Evolutionary conservation across 257 asterid genomes (phyloP), one percentile per base, ranked within the genome.

Genomic region (Nyctanthes arbortristis): DNA sequence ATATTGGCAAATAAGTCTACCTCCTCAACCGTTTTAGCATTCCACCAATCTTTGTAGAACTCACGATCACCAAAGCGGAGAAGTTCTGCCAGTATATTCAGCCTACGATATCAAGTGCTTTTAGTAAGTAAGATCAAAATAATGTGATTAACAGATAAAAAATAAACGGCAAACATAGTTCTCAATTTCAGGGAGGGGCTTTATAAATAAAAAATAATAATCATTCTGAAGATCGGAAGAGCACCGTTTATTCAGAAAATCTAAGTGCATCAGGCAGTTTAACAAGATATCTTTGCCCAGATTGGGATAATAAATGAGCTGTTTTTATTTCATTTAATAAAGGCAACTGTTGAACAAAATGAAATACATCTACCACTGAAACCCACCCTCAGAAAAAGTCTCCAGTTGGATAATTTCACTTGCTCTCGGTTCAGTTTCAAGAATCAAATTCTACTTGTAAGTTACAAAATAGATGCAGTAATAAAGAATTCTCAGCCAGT

Each of bases 31-130:
- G 98, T 91, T 80, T 81, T 89, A 59, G 96, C 99, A 75, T 94
- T 94, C 99, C 98, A 94, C 99, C 98, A 94, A 81, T 91, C 99
- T 83, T 91, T 94, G 81, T 94, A 94, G 78, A 94, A 94, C 82
- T 94, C 98, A 69, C 97, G 97, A 72, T 94, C 99, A 55, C 99
- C 98, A 80, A 94, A 94, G 43, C 91, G 32, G 68, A 91, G 85
- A 76, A 91, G 82, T 74, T 94, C 98, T 3, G 98, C 99, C 63
- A 94, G 95, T 78, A 94, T 94, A 81, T 94, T 91, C 81, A 94
- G 78, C 99, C 98, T 94, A 78, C n/a, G n/a, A n/a, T 60, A 84
- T 71, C 77, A 81, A 82, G 77, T 68, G 82, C 71, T 39, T 63
- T 70, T 75, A 76, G 70, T 37, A 69, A 78, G 85, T 73, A 75